Evolutionary conservation across 1,284 basidiomycete genomes (phyloP).

Genomic region (Ganoderma lingzhi): DNA sequence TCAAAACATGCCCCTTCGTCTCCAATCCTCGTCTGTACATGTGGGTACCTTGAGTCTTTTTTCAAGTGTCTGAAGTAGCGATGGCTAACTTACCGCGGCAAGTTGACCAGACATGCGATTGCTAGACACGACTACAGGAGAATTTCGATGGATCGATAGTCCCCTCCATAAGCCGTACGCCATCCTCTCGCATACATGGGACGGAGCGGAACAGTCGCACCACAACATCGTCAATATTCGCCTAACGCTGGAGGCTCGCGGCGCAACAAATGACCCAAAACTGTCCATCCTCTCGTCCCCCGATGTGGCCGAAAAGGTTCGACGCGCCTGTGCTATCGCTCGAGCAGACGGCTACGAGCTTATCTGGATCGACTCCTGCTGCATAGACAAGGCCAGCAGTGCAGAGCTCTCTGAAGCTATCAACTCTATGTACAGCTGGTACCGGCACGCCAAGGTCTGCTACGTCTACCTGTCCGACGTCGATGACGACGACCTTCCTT

Average conservation of each 20-base stretch:
- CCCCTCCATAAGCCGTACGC: constrained; percentile 6
- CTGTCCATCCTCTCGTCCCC: background rate
- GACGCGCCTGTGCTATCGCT: constrained; percentile 1
- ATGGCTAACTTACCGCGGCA: background rate
- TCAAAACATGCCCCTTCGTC: background rate
- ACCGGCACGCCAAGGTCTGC: constrained; percentile 12
- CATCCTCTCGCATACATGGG: constrained; percentile 13
- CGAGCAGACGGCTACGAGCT: constrained; percentile 2
- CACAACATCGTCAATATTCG: background rate
- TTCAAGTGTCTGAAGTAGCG: background rate
- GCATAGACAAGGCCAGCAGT: constrained; percentile 20
- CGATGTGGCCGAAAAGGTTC: constrained; percentile 12
- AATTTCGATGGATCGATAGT: constrained; percentile 4
- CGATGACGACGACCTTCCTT: background rate
- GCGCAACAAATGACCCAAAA: background rate
- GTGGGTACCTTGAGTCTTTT: background rate
- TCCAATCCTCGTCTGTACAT: background rate
- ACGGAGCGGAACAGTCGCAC: constrained; percentile 9
- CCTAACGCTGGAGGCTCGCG: background rate
- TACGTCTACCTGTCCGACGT: constrained; percentile 20
- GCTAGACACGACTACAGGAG: constrained; percentile 6
- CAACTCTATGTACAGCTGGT: constrained; percentile 20
- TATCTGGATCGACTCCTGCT: constrained; percentile 21
- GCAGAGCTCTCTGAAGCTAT: constrained; percentile 19
- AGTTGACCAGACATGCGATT: constrained; percentile 8